phyloP scores from a whole-genome alignment of 2,329 filamentous ascomycete species.

The Stachybotrys chartarum region DNA sequence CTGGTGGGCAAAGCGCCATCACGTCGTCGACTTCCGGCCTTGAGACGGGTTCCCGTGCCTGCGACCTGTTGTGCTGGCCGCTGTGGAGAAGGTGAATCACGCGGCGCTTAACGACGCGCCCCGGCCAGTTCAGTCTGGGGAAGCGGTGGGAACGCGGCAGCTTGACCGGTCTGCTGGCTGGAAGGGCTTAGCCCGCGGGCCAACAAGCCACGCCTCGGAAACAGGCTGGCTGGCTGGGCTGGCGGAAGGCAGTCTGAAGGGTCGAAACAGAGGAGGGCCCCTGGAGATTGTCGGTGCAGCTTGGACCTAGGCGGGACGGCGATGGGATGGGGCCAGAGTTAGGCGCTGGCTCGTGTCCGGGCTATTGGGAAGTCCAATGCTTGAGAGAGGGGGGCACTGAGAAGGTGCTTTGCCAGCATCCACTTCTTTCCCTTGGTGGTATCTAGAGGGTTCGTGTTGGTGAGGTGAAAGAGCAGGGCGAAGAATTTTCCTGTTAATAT shows the following conservation, averaged over 20 bases:
- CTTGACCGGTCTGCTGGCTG: not conserved
- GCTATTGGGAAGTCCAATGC: not conserved
- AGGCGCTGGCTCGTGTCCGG: not conserved
- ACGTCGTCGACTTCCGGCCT: too few relatives aligned
- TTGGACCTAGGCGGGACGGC: too few relatives aligned
- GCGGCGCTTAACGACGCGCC: not conserved
- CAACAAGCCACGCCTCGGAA: too few relatives aligned
- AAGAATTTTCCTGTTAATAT: too few relatives aligned
- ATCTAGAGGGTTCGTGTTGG: not conserved
- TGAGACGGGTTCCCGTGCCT: not conserved
- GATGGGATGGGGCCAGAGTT: not conserved
- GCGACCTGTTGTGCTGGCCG: not conserved
- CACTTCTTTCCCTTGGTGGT: too few relatives aligned
- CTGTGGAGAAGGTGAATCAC: not conserved
- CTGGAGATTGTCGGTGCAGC: not conserved
- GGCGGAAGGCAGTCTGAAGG: not conserved
- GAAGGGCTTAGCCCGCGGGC: not conserved
- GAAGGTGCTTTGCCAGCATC: too few relatives aligned
- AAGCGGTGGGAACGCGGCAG: not conserved
- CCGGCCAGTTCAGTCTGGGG: not conserved
- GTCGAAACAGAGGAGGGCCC: not conserved
- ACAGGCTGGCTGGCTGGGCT: too few relatives aligned
- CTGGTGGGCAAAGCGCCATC: too few relatives aligned
- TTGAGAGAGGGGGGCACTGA: too few relatives aligned
- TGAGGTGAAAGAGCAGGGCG: not conserved